Evolutionary conservation across 345 rosid species (phyloP).

Genomic region (Citrus trifoliata): DNA sequence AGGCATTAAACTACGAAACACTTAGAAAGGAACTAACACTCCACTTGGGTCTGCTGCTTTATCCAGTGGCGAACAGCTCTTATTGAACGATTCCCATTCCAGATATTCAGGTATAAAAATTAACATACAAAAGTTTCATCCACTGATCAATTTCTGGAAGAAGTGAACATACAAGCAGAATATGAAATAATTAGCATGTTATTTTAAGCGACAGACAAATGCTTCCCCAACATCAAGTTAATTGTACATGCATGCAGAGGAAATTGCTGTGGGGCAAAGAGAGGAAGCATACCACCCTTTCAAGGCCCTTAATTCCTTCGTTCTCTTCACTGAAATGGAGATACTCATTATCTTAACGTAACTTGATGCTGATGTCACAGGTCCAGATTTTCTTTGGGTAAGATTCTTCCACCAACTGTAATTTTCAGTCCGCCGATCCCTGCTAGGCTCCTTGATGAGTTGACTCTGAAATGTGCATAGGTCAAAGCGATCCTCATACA

Average conservation of each 20-base stretch:
- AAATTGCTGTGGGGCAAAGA: conserved; percentile 10
- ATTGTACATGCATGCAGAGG: conserved; percentile 8
- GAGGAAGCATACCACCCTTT: conserved; percentile 72
- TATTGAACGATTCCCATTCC: not conserved
- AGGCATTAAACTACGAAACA: not conserved
- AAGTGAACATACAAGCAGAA: not conserved
- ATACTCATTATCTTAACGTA: conserved; percentile 46
- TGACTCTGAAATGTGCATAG: conserved; percentile 54
- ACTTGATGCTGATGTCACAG: conserved; percentile 31
- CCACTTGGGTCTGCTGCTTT: not conserved
- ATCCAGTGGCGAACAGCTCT: not conserved
- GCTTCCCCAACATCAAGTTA: not conserved
- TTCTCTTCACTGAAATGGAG: conserved; percentile 72
- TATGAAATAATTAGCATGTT: not conserved
- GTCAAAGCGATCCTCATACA: conserved; percentile 95
- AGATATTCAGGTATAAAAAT: not conserved
- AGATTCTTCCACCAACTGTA: conserved; percentile 70
- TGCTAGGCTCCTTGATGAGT: conserved; percentile 36
- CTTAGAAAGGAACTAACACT: not conserved
- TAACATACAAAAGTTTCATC: not conserved
- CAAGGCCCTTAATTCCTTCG: conserved; percentile 81
- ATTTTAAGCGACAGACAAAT: not conserved
- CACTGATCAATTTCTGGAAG: not conserved
- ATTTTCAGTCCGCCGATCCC: conserved; percentile 32
- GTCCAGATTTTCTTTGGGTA: conserved; percentile 31